These are phyloP conservation scores for Nymphaea colorata DNA, from an alignment of 164 flowering plant species.

Conservation along the genomic window DNA sequence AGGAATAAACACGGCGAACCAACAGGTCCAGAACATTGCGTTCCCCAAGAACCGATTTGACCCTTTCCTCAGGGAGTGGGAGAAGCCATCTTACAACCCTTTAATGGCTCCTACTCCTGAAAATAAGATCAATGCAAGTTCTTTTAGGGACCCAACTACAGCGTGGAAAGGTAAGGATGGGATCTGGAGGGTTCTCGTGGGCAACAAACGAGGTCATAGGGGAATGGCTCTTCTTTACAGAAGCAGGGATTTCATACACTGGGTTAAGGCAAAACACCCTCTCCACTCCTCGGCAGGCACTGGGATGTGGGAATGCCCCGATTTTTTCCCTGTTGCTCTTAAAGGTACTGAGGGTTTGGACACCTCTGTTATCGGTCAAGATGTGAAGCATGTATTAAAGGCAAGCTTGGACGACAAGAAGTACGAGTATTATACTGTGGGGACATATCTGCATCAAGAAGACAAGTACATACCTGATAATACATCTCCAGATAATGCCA, in stretches of 20 bases:
- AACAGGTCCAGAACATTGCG: constrained; percentile 37
- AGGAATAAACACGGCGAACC: constrained; percentile 15
- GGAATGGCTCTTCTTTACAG: constrained; percentile 51
- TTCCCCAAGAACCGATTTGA: constrained; percentile 33
- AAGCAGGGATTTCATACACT: constrained; percentile 48
- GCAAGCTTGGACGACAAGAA: constrained; percentile 59
- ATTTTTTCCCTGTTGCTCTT: constrained; percentile 54
- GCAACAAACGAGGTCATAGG: constrained; percentile 23
- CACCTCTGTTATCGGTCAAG: constrained; percentile 22
- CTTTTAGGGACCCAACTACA: constrained; percentile 38
- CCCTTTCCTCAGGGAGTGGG: constrained; percentile 36
- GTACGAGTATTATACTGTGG: constrained; percentile 65
- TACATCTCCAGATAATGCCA: constrained; percentile 34
- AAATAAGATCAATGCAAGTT: constrained; percentile 21
- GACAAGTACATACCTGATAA: constrained; percentile 59
- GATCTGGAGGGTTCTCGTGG: constrained; percentile 49
- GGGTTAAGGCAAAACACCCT: constrained; percentile 53
- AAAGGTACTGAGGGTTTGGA: constrained; percentile 41
- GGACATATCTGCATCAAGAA: constrained; percentile 22
- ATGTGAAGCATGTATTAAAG: constrained; percentile 51
- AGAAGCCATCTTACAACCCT: constrained; percentile 24
- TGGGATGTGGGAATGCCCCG: constrained; percentile 94
- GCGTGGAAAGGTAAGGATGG: constrained; percentile 35
- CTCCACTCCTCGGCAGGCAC: constrained; percentile 35
- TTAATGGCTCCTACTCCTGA: constrained; percentile 14